A percentile compares a stretch with the other conserved stretches of the same genome.
Evolutionary conservation across 108 stramenopile genomes (phyloP).

Genomic region (Conticribra guillardii): DNA sequence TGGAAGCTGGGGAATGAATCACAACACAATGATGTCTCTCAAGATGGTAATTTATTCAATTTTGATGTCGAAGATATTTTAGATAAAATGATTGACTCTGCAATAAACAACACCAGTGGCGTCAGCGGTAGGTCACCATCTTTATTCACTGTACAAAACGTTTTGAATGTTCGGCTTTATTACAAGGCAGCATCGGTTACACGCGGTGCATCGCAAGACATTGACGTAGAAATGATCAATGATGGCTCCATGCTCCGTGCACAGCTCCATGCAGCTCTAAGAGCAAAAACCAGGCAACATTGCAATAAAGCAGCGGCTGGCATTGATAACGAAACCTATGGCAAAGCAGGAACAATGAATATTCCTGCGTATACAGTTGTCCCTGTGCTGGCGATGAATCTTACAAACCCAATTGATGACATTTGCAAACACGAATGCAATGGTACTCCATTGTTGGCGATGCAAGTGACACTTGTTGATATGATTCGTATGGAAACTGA

Average conservation of each 20-base stretch:
- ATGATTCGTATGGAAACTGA: slow-evolving; percentile 77
- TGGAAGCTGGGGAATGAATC: not conserved
- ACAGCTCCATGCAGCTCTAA: slow-evolving; percentile 36
- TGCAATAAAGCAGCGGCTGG: slow-evolving; percentile 4
- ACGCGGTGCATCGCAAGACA: not conserved
- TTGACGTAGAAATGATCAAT: slow-evolving; percentile 33
- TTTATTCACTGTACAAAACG: slow-evolving; percentile 26
- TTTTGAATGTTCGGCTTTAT: slow-evolving; percentile 68
- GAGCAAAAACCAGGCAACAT: slow-evolving; percentile 19
- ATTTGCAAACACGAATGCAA: slow-evolving; percentile 1
- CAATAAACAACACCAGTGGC: slow-evolving; percentile 36
- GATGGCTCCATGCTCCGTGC: slow-evolving; percentile 48
- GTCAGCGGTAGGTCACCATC: not conserved
- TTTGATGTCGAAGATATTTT: slow-evolving; percentile 43
- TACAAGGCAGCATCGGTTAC: slow-evolving; percentile 47
- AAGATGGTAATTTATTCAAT: not conserved
- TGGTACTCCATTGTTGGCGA: slow-evolving; percentile 50
- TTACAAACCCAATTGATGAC: slow-evolving; percentile 22
- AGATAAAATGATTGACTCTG: slow-evolving; percentile 56
- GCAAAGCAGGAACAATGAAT: slow-evolving; percentile 12
- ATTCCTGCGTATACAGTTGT: slow-evolving; percentile 59
- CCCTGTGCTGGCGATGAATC: slow-evolving; percentile 56
- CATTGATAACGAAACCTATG: not conserved
- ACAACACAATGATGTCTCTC: not conserved
- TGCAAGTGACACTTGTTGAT: slow-evolving; percentile 70